Evolutionary conservation across 1,139 yeast species (phyloP).

Genomic region (Hanseniaspora gamundiae): DNA sequence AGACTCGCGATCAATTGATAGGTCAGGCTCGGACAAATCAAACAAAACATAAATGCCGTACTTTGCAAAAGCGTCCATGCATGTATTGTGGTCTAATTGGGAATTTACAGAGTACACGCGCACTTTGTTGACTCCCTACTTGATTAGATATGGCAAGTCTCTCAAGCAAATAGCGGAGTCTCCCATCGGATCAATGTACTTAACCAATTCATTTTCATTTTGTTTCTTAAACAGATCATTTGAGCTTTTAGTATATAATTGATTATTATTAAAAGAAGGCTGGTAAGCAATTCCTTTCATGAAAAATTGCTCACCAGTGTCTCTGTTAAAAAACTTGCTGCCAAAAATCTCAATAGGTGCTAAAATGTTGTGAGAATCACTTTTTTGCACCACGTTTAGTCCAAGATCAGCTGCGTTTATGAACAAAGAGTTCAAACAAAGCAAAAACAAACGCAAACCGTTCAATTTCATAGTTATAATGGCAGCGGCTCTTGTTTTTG

Average conservation of each 20-base stretch:
- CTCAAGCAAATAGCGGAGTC: conserved; percentile 35
- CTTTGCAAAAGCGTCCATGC: conserved; percentile 40
- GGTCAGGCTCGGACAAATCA: conserved; percentile 43
- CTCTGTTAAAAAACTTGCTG: conserved; percentile 35
- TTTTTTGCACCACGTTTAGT: background rate
- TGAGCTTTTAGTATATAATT: conserved; percentile 16
- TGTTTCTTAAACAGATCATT: too few species aligned
- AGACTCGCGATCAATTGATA: conserved; percentile 35
- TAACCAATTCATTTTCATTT: too few species aligned
- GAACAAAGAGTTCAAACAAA: background rate
- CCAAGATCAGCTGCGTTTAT: background rate
- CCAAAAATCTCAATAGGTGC: conserved; percentile 32
- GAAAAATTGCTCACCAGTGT: conserved; percentile 38
- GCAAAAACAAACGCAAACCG: too few species aligned
- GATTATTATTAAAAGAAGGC: conserved; percentile 26
- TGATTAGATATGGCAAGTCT: conserved; percentile 36
- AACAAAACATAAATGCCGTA: conserved; percentile 46
- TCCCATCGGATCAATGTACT: conserved; percentile 43
- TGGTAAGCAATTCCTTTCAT: conserved; percentile 52
- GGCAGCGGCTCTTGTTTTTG: too few species aligned
- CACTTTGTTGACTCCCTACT: conserved; percentile 40
- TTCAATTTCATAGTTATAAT: too few species aligned
- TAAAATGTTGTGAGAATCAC: conserved; percentile 1
- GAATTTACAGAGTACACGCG: conserved; percentile 48
- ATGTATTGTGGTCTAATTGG: conserved; percentile 36